These are phyloP conservation scores for Oryza australiensis DNA, from an alignment of 176 grass and related monocot species.

Conservation along the genomic window DNA sequence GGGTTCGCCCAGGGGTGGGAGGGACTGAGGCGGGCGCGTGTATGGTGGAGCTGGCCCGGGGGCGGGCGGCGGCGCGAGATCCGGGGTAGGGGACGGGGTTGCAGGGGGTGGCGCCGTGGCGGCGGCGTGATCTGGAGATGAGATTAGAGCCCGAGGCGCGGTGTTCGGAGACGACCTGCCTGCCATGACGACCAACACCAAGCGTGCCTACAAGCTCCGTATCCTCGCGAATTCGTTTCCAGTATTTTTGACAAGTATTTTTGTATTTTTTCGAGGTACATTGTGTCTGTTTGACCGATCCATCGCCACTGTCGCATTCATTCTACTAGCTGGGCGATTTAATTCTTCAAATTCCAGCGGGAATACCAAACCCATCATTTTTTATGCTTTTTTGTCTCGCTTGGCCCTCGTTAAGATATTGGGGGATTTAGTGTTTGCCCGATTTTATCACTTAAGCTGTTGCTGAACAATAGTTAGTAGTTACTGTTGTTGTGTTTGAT, in stretches of 20 bases:
- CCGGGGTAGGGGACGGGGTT: slow-evolving; percentile 21
- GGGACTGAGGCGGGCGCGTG: slow-evolving; percentile 6
- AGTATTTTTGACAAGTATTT: background rate
- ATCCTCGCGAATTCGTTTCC: slow-evolving; percentile 53
- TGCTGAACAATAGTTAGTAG: background rate
- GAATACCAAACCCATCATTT: background rate
- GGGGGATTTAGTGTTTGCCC: background rate
- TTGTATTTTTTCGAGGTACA: slow-evolving; percentile 9
- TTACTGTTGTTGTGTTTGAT: background rate
- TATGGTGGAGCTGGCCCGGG: background rate
- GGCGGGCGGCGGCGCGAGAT: slow-evolving; percentile 49
- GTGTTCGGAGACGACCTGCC: slow-evolving; percentile 32
- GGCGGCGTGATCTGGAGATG: slow-evolving; percentile 81
- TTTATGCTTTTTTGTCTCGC: background rate
- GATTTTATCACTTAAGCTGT: background rate
- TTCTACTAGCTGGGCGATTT: background rate
- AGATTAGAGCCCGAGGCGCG: slow-evolving; percentile 32
- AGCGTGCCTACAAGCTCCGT: slow-evolving; percentile 99
- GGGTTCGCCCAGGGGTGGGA: background rate
- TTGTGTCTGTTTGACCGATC: slow-evolving; percentile 10
- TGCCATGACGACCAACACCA: slow-evolving; percentile 89
- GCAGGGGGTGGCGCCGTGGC: slow-evolving; percentile 9
- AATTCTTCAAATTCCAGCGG: background rate
- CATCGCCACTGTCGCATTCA: background rate
- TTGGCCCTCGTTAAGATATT: background rate